These are phyloP conservation scores for Pseudozyma sp. DNA, from an alignment of 1,284 basidiomycete species.

Conservation along the genomic window DNA sequence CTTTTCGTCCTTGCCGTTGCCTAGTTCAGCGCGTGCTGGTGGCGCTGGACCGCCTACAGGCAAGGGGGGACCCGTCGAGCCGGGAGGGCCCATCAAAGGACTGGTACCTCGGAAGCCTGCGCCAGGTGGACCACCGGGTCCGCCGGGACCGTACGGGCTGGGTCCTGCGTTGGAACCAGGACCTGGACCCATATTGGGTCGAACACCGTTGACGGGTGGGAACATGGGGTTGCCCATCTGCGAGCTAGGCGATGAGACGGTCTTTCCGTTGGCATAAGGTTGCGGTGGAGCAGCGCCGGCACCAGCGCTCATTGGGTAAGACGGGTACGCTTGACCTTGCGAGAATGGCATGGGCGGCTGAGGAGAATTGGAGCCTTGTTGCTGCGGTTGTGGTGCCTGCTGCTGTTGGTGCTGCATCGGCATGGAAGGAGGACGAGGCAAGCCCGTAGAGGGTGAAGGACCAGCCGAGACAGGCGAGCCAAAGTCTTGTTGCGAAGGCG, in stretches of 20 bases:
- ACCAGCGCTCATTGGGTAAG: constrained; percentile 36
- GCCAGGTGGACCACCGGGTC: constrained; percentile 8
- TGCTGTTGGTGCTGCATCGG: constrained; percentile 17
- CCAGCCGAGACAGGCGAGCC: constrained; percentile 19
- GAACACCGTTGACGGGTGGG: constrained; percentile 13
- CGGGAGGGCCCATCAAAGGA: not conserved
- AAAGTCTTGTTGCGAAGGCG: constrained; percentile 34
- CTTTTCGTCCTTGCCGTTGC: constrained; percentile 39
- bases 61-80: not conserved
- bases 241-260: not conserved
- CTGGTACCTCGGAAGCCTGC: constrained; percentile 3
- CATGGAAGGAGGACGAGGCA: constrained; percentile 34
- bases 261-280: constrained; percentile 8
- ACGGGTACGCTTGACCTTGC: constrained; percentile 43
- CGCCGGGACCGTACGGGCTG: not conserved
- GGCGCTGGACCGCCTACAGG: constrained; percentile 1
- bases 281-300: constrained; percentile 23
- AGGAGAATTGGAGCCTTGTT: not conserved
- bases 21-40: constrained; percentile 17
- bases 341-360: constrained; percentile 20
- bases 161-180: constrained; percentile 4
- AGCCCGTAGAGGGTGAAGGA: constrained; percentile 16
- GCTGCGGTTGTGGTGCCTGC: constrained; percentile 14
- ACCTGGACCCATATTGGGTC: constrained; percentile 19
- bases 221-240: constrained; percentile 21